These are phyloP conservation scores for Penicillium sp. DNA, from an alignment of 2,329 filamentous ascomycete species.

Conservation along the genomic window DNA sequence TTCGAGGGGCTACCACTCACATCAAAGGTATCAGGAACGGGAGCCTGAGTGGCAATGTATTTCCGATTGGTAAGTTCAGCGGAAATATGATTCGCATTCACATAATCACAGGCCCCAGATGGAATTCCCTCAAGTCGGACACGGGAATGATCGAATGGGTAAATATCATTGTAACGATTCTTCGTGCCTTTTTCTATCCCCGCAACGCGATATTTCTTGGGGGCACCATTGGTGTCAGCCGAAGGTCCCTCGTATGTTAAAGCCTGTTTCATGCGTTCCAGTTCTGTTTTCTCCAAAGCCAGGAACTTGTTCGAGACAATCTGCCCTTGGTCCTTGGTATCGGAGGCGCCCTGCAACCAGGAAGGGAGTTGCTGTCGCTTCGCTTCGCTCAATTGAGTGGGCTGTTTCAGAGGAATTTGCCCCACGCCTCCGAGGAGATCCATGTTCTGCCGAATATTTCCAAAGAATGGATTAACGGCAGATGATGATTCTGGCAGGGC, in stretches of 20 bases:
- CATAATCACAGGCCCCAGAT: slow-evolving; percentile 78
- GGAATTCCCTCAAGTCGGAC: slow-evolving; percentile 73
- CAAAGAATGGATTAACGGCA: slow-evolving; percentile 84
- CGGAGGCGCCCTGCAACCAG: slow-evolving; percentile 73
- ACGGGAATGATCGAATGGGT: slow-evolving; percentile 90
- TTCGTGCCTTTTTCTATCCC: slow-evolving; percentile 93
- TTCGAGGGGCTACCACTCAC: slow-evolving; percentile 53
- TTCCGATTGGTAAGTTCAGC: slow-evolving; percentile 79
- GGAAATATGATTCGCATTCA: slow-evolving; percentile 88
- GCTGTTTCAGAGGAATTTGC: slow-evolving; percentile 65
- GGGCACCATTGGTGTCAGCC: slow-evolving; percentile 39
- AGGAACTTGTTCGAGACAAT: slow-evolving; percentile 80
- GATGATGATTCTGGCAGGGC: slow-evolving; percentile 67
- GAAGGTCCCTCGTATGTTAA: slow-evolving; percentile 60
- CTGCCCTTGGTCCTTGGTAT: slow-evolving; percentile 71
- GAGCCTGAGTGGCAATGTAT: slow-evolving; percentile 95
- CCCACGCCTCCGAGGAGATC: slow-evolving; percentile 92
- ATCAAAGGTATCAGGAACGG: slow-evolving; percentile 86
- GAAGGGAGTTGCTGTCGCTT: slow-evolving; percentile 60
- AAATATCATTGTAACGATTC: slow-evolving; percentile 97
- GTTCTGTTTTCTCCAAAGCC: slow-evolving; percentile 77
- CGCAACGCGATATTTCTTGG: slow-evolving; percentile 67
- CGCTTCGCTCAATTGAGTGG: slow-evolving; percentile 51
- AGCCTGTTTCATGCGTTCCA: slow-evolving; percentile 88
- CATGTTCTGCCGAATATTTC: slow-evolving; percentile 95